Percentiles rank a stretch among this genome's conserved stretches.
Conservation (phyloP, 257 asterid species). For the Solanum ossicruentum region DNA sequence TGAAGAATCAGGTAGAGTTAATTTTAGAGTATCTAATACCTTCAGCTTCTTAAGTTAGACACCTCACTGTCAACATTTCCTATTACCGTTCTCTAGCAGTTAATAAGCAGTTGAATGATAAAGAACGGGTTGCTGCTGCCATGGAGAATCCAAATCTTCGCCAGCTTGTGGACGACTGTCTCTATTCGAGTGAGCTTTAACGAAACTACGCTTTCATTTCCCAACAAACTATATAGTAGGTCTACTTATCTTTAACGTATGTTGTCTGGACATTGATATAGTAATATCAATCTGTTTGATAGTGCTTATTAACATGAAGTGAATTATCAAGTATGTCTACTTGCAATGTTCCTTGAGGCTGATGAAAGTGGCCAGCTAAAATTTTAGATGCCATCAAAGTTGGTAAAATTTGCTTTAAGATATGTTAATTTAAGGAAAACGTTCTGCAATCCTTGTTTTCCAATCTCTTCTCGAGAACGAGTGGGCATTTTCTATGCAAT, state of each 20-base stretch:
- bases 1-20: constrained; percentile 66
- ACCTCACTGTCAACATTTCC: neutral
- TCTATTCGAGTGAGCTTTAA: constrained; percentile 75
- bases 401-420: too few species aligned
- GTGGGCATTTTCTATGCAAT: too few species aligned
- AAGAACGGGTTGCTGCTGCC: constrained; percentile 93
- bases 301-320: neutral
- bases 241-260: neutral
- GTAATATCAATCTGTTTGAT: neutral
- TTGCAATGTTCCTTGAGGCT: neutral
- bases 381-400: too few species aligned
- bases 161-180: constrained; percentile 87
- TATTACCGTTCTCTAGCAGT: constrained; percentile 26
- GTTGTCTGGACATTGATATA: neutral
- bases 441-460: too few species aligned
- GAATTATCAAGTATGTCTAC: neutral
- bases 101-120: constrained; percentile 83
- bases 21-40: neutral
- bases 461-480: too few species aligned
- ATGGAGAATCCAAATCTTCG: constrained; percentile 90
- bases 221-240: constrained; percentile 20
- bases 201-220: neutral
- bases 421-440: too few species aligned
- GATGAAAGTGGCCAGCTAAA: neutral
- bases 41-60: neutral